Evolutionary conservation across 2,329 filamentous ascomycete genomes (phyloP), one percentile per base, ranked within the genome.

Genomic region (Cercospora citrullina): DNA sequence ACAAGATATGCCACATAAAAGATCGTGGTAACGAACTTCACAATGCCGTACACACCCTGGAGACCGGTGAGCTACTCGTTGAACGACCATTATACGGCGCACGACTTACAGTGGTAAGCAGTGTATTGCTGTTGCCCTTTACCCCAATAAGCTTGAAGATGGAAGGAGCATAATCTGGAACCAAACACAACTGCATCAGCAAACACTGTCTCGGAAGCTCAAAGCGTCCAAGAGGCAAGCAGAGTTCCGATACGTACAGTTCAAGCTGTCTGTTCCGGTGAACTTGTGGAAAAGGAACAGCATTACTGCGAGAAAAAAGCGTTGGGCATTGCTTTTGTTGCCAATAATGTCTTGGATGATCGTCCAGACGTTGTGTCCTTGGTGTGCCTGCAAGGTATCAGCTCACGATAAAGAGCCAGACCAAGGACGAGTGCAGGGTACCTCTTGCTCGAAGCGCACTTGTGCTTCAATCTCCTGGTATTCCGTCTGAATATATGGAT

Each of bases 381-480:
- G 59, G 42, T 65, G 70, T 18, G 58, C 66, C 57, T 71, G 12
- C 26, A 3, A 26, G 10, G 14, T 1, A n/a, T 64, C 26, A 64
- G 63, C 31, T 23, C 21, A 59, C 1, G 4, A 2, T 31, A 23
- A 58, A 30, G 8, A 53, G 4, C 5, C n/a, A 14, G 10, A 28
- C 14, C 16, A 48, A 18, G 4, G 48, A 2, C 23, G 23, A 4
- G 45, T 4, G n/a, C 39, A n/a, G 14, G 8, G 51, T 57, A 65
- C 65, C 53, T 65, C 68, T 62, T 71, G 28, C 65, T 75, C 73
- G 39, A 69, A 70, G 2, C 68, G 45, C 60, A 72, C 65, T 36
- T 72, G 70, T n/a, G 72, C 72, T 18, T 69, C 67, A n/a, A 72
- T 72, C 48, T 75, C 73, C 16, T 65, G 67, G 14, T 72, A 70